Base-by-base conservation (phyloP, 2,329 filamentous ascomycete genomes). In the Thelonectria blattea region DNA sequence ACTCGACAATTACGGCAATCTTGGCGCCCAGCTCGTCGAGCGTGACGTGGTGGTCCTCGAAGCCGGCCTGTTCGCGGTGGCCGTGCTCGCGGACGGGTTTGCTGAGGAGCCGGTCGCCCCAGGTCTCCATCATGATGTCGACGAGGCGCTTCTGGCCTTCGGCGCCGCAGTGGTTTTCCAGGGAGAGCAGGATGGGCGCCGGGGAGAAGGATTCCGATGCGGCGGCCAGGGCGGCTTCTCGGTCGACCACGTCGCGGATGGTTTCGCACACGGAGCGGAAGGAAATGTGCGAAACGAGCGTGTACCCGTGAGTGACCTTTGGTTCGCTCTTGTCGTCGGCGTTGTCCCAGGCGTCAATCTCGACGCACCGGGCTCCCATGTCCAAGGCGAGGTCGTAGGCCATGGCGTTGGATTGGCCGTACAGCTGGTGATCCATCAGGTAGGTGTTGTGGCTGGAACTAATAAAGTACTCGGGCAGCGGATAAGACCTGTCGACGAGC, bases 371-470 rank as follows among this genome's bases (percentile, higher is more conserved):
- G 2, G 87, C 87, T 1, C 88, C 89, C 0, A 86, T 84, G 30
- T 75, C 78, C 15, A 91, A 76, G 0, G 87, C 86, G 6, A 80
- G 85, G 67, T 87, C 81, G 69, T 91, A 91, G 0, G 87, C 88
- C 4, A 80, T 77, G 8, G 86, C 86, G 3, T 83, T 85, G 2
- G 87, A 89, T 20, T 78, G 78, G 5, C 89, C 89, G 66, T 81
- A 88, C 2, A 91, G 83, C 75, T 91, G 89, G 72, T 91, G 87
- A 0, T 88, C 88, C 68, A 88, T 79, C 24, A 91, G 78, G 68
- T 91, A 91, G 0, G 89, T 91, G 74, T 91, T 91, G 76, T 91
- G 89, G 64, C 86, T 89, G 4, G 87, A 90, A 74, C 86, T 89
- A 75, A 91, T 85, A 69, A 87, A 91, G 74, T 91, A 91, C 65